Base-by-base conservation (phyloP, 176 grass and related monocot species). In the Pontederia paniculata region DNA sequence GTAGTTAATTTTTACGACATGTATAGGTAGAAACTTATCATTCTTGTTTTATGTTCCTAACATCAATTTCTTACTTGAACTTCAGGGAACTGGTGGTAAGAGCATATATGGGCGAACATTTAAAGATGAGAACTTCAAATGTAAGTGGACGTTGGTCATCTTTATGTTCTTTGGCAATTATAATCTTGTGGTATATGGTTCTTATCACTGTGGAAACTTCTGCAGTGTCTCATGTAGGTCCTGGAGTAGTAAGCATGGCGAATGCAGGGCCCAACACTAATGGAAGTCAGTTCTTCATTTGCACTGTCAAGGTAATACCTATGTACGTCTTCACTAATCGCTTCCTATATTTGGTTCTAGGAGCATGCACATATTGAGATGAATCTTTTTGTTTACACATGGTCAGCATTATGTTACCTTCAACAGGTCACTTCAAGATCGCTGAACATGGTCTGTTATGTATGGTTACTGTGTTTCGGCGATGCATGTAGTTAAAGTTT, bases 261-360 rank as follows among this genome's bases (percentile, higher is more conserved):
- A 97, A 97, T 52, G 93, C 93, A 31, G 93, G 86, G 61, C 93
- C 93, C 3, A 72, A 97, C 77, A 97, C 93, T 54, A 97, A 97
- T 4, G 80, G 86, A 58, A 97, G 93, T 72, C 93, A 97, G 54
- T 97, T 97, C 50, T 97, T 97, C 80, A 84, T 97, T 69, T 97
- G 93, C 74, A 97, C 83, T 22, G 77, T 87, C 15, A 84, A 84
- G 83, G 93, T 97, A 86, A 61, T 44, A 48, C 20, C 62, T 55
- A 57, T 11, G 10, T 46, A 25, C 11, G 8, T 44, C 47, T 10
- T 46, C 58, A 45, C 56, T 42, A 8, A 51, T 65, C 43, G 12
- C 17, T 8, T 18, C 58, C 45, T 48, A 57, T n/a, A n/a, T n/a
- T n/a, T n/a, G n/a, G n/a, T n/a, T n/a, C n/a, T n/a, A n/a, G n/a